Conservation (phyloP, 345 rosid genomes). For the Dipteronia sinensis region DNA sequence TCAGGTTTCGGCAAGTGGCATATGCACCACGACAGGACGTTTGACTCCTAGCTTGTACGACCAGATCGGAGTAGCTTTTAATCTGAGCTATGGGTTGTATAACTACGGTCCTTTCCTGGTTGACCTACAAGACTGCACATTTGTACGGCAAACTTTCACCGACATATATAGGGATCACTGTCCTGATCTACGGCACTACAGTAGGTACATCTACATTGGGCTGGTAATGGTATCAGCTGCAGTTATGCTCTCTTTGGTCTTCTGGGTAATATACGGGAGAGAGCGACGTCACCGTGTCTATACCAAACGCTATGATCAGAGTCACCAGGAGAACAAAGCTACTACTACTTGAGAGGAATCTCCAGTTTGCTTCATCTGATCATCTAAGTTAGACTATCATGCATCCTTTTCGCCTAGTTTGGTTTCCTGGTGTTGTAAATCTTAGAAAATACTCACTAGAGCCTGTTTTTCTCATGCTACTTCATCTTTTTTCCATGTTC, state of each 20-base stretch:
- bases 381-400: not conserved
- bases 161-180: conserved; percentile 62
- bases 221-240: conserved; percentile 72
- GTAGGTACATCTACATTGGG: conserved; percentile 67
- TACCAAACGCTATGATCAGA: conserved; percentile 25
- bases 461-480: not conserved
- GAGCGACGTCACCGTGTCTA: conserved; percentile 55
- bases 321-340: conserved; percentile 19
- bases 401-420: not conserved
- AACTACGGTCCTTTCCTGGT: conserved; percentile 67
- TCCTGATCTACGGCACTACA: conserved; percentile 61
- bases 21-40: conserved; percentile 73
- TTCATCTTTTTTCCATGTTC: not conserved
- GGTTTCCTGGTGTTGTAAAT: conserved; percentile 9
- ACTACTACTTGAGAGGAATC: conserved; percentile 23
- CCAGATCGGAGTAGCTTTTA: conserved; percentile 70
- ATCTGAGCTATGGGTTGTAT: conserved; percentile 54
- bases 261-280: conserved; percentile 76
- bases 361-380: not conserved
- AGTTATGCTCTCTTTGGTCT: conserved; percentile 83
- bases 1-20: conserved; percentile 65
- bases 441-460: not conserved
- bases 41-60: conserved; percentile 65
- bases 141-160: conserved; percentile 69
- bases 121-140: conserved; percentile 77